phyloP scores from a whole-genome alignment of 345 rosid genomes.

The Aurinia saxatilis region DNA sequence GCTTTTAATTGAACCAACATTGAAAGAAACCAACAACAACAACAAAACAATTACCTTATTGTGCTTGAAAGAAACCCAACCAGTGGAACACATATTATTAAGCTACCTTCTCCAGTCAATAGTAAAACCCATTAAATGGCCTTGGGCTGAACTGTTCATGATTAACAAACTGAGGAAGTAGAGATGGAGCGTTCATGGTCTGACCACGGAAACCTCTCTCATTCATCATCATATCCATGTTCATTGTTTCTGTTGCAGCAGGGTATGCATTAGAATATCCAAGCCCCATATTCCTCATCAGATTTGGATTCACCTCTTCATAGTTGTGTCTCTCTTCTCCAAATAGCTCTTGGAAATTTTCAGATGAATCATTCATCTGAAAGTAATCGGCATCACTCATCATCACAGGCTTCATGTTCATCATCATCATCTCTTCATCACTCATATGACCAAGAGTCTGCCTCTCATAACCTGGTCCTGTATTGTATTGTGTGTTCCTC shows the following conservation, averaged over 20 bases:
- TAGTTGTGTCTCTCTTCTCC: slow-evolving; percentile 16
- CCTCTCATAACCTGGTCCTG: slow-evolving; percentile 16
- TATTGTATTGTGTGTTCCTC: slow-evolving; percentile 8
- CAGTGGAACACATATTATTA: neutral
- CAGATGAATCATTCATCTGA: slow-evolving; percentile 17
- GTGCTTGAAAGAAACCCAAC: neutral
- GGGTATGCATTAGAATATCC: slow-evolving; percentile 25
- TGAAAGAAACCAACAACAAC: neutral
- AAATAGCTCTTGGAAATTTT: slow-evolving; percentile 15
- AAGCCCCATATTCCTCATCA: slow-evolving; percentile 14
- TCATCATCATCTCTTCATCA: slow-evolving; percentile 22
- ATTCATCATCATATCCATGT: slow-evolving; percentile 18
- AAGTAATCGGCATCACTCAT: slow-evolving; percentile 19
- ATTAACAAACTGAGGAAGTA: slow-evolving; percentile 7
- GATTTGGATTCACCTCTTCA: slow-evolving; percentile 16
- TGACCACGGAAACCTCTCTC: slow-evolving; percentile 4
- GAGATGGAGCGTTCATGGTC: slow-evolving; percentile 12
- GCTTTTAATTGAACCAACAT: neutral
- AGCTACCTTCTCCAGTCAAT: neutral
- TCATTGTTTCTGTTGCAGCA: slow-evolving; percentile 23
- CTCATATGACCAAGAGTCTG: neutral
- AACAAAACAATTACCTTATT: neutral
- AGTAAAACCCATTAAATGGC: slow-evolving; percentile 10
- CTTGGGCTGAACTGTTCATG: slow-evolving; percentile 15
- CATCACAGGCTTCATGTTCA: slow-evolving; percentile 20